Evolutionary conservation across 768 basidiomycete genomes (phyloP), one percentile per base, ranked within the genome.

Genomic region (Jaapia argillacea): DNA sequence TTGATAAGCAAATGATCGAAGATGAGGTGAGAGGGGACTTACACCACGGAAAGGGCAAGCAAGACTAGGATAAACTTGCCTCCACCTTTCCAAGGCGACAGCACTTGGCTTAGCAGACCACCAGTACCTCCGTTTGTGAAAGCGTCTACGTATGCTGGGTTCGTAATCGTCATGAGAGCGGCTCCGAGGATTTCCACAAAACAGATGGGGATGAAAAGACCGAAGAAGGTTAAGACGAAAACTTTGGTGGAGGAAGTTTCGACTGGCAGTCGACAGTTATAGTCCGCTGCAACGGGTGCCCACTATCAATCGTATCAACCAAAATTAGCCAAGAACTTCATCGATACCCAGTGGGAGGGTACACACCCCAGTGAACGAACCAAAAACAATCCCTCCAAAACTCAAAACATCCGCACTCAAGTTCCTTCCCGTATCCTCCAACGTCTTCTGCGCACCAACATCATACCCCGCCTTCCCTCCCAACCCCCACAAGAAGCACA

Each of bases 261-360:
- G 2, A 49, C 66, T 0, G 75, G 75, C 0, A 77, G 56, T 21
- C 68, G 62, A 49, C 68, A 69, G 49, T 74, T 75, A 53, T 72
- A 77, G 53, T 77, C 75, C 4, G 75, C 74, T 3, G 73, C 74
- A 1, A 76, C 50, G 2, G 71, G 67, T 0, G 71, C 67, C 74
- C 71, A 74, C 51, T n/a, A n/a, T n/a, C n/a, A n/a, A n/a, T n/a
- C n/a, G n/a, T n/a, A n/a, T n/a, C n/a, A 63, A 21, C 13, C n/a
- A 3, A 25, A 35, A 23, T 31, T 3, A 33, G 13, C 20, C 12
- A 6, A 39, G 10, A 41, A 21, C 14, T 6, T 5, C 22, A 7
- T 13, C 18, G n/a, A 10, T 4, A 24, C 2, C 1, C 2, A 31
- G 14, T 7, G 13, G 33, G 22, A 6, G n/a, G n/a, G 31, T n/a